These are phyloP conservation scores for Aspergillus udagawae DNA, from an alignment of 2,329 filamentous ascomycete genomes.

Conservation along the genomic window DNA sequence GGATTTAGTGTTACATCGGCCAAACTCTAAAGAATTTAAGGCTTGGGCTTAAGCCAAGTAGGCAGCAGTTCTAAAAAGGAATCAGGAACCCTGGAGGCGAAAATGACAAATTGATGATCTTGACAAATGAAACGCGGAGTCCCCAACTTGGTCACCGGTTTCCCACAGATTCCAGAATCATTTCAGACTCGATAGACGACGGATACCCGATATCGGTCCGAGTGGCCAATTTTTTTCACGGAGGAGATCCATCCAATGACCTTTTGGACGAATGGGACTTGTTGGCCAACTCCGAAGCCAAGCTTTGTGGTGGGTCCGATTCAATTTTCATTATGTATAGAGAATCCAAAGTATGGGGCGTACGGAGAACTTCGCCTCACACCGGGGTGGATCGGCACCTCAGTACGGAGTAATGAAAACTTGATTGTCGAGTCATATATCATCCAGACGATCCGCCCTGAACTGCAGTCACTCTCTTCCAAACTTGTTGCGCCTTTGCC, in stretches of 20 bases:
- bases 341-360: not conserved
- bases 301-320: not conserved
- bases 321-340: not conserved
- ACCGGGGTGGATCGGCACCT: not conserved
- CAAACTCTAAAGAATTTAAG: not conserved
- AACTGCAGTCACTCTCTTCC: not conserved
- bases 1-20: not conserved
- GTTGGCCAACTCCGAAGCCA: not conserved
- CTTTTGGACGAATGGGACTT: not conserved
- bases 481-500: not conserved
- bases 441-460: not conserved
- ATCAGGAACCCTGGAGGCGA: not conserved
- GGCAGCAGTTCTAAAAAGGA: not conserved
- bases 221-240: not conserved
- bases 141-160: not conserved
- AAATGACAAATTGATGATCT: not conserved
- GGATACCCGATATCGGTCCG: not conserved
- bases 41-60: too few species aligned
- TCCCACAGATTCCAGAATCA: too few species aligned
- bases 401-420: not conserved
- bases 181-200: not conserved
- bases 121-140: not conserved
- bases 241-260: not conserved
- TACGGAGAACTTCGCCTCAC: not conserved
- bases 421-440: not conserved